A percentile compares a stretch with the other conserved stretches of the same genome.
phyloP scores from a whole-genome alignment of 208 protist species.

The Dictyostelium gargantuum region DNA sequence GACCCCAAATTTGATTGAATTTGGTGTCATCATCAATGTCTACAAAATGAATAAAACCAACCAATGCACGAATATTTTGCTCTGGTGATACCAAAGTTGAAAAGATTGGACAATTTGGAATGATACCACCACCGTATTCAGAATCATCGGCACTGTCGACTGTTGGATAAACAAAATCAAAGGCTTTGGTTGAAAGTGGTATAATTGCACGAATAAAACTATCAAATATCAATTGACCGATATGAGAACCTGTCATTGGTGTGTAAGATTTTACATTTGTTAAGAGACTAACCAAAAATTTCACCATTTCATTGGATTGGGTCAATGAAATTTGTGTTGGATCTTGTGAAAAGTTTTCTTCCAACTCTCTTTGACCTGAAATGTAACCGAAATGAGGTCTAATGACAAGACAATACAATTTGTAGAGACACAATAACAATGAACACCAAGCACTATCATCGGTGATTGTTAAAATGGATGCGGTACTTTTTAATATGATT shows the following conservation, averaged over 20 bases:
- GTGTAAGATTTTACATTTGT: background rate
- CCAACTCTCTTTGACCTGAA: constrained; percentile 34
- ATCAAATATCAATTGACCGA: constrained; percentile 59
- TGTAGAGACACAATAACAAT: constrained; percentile 44
- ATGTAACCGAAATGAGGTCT: constrained; percentile 60
- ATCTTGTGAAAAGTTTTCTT: constrained; percentile 64
- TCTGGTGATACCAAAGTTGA: constrained; percentile 4
- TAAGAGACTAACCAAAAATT: constrained; percentile 11
- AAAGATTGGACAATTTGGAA: constrained; percentile 43
- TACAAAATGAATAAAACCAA: constrained; percentile 27
- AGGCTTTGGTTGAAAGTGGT: background rate
- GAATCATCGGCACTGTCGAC: background rate
- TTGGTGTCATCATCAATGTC: background rate
- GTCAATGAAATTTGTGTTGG: constrained; percentile 51
- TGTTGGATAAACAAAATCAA: constrained; percentile 54
- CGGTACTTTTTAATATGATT: constrained; percentile 24
- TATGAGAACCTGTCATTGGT: constrained; percentile 30
- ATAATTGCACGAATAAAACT: constrained; percentile 48
- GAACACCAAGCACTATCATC: constrained; percentile 53
- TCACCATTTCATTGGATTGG: constrained; percentile 59
- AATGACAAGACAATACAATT: constrained; percentile 47
- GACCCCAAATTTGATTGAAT: constrained; percentile 37
- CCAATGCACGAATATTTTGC: constrained; percentile 17
- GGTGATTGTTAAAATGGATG: constrained; percentile 32
- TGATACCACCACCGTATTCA: constrained; percentile 58